These are phyloP conservation scores for Ascochyta lentis DNA, from an alignment of 2,329 filamentous ascomycete genomes.

Conservation along the genomic window DNA sequence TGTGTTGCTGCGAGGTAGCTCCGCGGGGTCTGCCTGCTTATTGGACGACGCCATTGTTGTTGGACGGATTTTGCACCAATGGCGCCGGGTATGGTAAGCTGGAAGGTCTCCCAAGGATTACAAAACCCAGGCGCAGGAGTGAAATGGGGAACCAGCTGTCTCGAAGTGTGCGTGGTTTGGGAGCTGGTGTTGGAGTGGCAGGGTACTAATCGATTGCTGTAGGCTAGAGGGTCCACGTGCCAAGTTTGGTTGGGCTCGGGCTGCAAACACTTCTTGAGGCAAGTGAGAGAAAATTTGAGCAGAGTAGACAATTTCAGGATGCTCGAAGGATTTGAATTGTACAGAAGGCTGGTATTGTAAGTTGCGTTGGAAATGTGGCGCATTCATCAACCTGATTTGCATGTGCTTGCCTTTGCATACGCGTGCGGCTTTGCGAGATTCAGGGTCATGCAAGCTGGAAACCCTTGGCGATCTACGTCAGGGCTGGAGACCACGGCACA, in stretches of 20 bases:
- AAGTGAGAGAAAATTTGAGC: constrained; percentile 9
- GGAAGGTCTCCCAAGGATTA: constrained; percentile 6
- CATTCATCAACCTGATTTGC: constrained; percentile 10
- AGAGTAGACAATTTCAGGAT: neutral
- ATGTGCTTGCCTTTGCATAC: constrained; percentile 8
- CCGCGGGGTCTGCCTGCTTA: constrained; percentile 29
- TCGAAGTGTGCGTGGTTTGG: constrained; percentile 6
- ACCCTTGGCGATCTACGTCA: constrained; percentile 31
- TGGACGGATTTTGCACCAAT: constrained; percentile 3
- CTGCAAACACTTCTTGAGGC: constrained; percentile 17
- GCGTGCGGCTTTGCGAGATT: constrained; percentile 12
- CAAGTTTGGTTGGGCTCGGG: constrained; percentile 34
- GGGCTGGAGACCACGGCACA: constrained; percentile 20
- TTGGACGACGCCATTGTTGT: constrained; percentile 38
- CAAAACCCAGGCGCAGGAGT: constrained; percentile 9
- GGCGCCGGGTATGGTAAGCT: constrained; percentile 6
- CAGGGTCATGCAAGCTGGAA: constrained; percentile 4
- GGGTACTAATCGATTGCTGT: constrained; percentile 27
- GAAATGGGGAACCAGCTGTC: constrained; percentile 4
- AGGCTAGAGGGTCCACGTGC: constrained; percentile 39
- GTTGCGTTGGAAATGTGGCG: constrained; percentile 3
- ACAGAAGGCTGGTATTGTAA: neutral
- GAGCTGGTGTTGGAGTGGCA: constrained; percentile 15
- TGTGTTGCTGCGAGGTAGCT: constrained; percentile 21
- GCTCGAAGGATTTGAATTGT: neutral